Conservation (phyloP, 441 rosid species). For the Populus hybrid region DNA sequence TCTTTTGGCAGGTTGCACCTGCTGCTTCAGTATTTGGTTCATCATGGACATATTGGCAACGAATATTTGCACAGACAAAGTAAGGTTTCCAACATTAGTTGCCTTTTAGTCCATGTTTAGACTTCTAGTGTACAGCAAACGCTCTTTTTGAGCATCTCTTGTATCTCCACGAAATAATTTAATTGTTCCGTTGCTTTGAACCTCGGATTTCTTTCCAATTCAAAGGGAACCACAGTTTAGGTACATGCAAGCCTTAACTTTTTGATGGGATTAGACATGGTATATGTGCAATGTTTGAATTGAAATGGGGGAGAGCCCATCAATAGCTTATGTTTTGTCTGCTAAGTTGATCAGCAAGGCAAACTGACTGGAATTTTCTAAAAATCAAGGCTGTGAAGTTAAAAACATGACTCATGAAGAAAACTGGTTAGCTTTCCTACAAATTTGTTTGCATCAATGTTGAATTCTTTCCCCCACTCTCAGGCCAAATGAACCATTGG, state of each 20-base stretch:
- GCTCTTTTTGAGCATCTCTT: neutral
- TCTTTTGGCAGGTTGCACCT: slow-evolving; percentile 55
- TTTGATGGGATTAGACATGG: neutral
- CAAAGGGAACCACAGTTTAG: neutral
- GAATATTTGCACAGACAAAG: slow-evolving; percentile 54
- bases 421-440: neutral
- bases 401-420: neutral
- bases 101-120: neutral
- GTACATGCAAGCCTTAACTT: neutral
- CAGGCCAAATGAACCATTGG: slow-evolving; percentile 46
- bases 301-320: neutral
- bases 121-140: neutral
- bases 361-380: neutral
- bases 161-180: neutral
- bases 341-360: neutral
- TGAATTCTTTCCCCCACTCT: slow-evolving; percentile 18
- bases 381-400: neutral
- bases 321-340: neutral
- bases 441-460: slow-evolving; percentile 1
- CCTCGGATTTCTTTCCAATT: neutral
- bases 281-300: neutral
- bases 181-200: neutral
- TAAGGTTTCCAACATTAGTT: slow-evolving; percentile 28
- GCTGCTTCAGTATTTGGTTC: slow-evolving; percentile 69
- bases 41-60: slow-evolving; percentile 69